Conservation (phyloP, 2,329 filamentous ascomycete genomes). For the Fusarium humuli region DNA sequence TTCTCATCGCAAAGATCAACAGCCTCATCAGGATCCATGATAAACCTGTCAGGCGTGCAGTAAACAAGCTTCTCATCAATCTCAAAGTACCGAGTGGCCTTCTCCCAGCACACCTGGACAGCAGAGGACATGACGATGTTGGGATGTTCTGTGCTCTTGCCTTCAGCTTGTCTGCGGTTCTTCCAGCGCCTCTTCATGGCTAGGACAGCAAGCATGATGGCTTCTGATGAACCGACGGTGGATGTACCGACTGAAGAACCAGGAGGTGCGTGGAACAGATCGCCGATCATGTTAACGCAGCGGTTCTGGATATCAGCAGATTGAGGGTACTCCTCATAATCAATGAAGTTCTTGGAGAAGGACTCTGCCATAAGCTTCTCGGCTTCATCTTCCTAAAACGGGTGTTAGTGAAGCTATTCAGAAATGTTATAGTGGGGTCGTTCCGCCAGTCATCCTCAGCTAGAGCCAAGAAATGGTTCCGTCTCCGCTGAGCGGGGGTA, state of each 20-base stretch:
- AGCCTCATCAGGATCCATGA: conserved; percentile 72
- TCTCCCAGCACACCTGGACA: conserved; percentile 98
- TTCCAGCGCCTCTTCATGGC: conserved; percentile 98
- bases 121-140: conserved; percentile 97
- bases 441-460: conserved; percentile 13
- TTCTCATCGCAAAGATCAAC: conserved; percentile 73
- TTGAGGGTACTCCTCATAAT: conserved; percentile 87
- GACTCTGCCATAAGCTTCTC: conserved; percentile 95
- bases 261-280: conserved; percentile 84
- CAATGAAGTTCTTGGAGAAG: conserved; percentile 95
- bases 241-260: conserved; percentile 84
- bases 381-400: conserved; percentile 82
- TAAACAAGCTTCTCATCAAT: conserved; percentile 87
- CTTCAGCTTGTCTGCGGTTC: conserved; percentile 83
- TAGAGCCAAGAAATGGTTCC: conserved; percentile 33
- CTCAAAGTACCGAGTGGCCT: conserved; percentile 89
- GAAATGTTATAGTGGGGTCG: conserved; percentile 12
- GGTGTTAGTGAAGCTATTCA: conserved; percentile 36
- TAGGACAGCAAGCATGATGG: conserved; percentile 83
- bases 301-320: conserved; percentile 90
- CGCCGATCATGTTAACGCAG: conserved; percentile 90
- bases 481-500: conserved; percentile 10
- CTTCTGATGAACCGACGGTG: conserved; percentile 89
- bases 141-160: conserved; percentile 82
- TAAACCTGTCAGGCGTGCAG: conserved; percentile 70